Base-by-base conservation (phyloP, 2,329 filamentous ascomycete genomes). In the Dactylonectria estremocensis region DNA sequence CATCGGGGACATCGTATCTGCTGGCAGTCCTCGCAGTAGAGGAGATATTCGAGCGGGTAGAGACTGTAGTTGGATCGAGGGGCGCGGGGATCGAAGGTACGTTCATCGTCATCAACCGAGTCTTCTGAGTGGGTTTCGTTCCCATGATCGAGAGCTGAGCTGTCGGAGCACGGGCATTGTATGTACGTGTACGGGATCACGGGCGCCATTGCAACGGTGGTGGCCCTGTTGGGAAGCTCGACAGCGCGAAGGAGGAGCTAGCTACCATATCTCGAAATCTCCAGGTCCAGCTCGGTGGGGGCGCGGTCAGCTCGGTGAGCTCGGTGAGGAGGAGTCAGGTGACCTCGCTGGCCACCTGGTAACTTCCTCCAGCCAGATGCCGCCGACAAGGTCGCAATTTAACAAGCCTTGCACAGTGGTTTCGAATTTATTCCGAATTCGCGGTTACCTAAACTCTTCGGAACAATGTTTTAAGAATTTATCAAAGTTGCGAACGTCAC, bases 1-100 rank as follows among this genome's bases (percentile, higher is more conserved):
- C 96, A 99, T 83, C 95, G 88, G 6, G 94, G 93, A 79, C 96
- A 99, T 73, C 96, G 93, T 69, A 98, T 97, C 81, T 97, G 93
- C 79, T 97, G 94, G 80, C 96, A 99, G 80, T 98, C 96, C 79
- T 97, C 95, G 84, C 96, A 99, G 84, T 97, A 99, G 46, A 98
- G 88, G 28, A 99, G 89, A 78, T 98, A 92, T 77, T 98, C 95
- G 50, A 98, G 90, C 1, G 96, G 95, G 78, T 95, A 98, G 35
- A 99, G 86, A 72, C 94, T 95, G 85, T 94, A 98, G 80, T 95
- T 96, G 66, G 96, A 93, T 43, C 95, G 91, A 16, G 93, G 89
- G 68, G 92, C 91, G 74, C 93, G 91, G 2, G 96, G 95, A 78
- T 99, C 93, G 80, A 99, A 97, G 4, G 93, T 92, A 69, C 88